These are phyloP conservation scores for Nicotiana undulata DNA, from an alignment of 257 asterid species.

Conservation along the genomic window DNA sequence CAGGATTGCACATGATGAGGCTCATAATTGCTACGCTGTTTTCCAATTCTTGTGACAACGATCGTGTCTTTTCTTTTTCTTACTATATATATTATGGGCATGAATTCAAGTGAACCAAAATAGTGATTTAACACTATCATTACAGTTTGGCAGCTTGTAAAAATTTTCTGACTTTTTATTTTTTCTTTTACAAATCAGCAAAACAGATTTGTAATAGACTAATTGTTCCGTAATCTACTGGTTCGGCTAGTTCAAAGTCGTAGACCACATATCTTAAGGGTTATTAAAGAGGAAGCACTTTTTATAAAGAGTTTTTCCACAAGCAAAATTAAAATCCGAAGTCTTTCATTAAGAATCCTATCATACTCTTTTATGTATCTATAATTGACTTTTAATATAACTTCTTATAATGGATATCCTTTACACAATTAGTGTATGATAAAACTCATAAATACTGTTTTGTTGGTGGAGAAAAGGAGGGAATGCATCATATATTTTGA, in stretches of 20 bases:
- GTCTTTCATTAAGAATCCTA: background rate
- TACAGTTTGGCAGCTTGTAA: background rate
- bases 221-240: too few species aligned
- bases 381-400: background rate
- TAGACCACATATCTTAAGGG: background rate
- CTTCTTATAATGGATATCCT: too few species aligned
- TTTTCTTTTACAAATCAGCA: background rate
- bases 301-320: background rate
- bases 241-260: too few species aligned
- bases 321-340: background rate
- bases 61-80: background rate
- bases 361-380: background rate
- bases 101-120: background rate
- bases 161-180: too few species aligned
- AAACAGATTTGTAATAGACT: too few species aligned
- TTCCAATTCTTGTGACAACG: background rate
- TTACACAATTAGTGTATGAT: too few species aligned
- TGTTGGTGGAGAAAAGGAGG: background rate
- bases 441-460: background rate
- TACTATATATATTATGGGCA: background rate
- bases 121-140: background rate
- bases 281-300: background rate
- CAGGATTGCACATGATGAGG: background rate
- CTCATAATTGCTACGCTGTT: background rate
- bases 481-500: background rate